Percentiles rank a stretch among this genome's conserved stretches.
phyloP scores from a whole-genome alignment of 1,139 yeast genomes.

The Nakaseomyces kungkrabaensis region DNA sequence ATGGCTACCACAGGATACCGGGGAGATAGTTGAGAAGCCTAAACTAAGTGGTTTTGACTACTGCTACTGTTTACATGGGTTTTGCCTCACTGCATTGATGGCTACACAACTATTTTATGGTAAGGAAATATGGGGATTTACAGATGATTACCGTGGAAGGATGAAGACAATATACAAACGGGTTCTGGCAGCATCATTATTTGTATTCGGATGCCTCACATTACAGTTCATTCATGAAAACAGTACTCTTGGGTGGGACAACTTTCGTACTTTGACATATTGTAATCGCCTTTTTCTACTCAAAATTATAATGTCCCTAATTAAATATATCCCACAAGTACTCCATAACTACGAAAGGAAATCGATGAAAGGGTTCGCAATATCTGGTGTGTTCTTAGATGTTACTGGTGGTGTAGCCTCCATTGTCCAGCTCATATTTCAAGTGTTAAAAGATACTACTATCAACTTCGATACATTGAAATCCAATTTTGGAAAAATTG shows the following conservation, averaged over 20 bases:
- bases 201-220: conserved; percentile 12
- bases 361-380: conserved; percentile 51
- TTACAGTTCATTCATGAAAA: conserved; percentile 10
- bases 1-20: conserved; percentile 15
- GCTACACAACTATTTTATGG: conserved; percentile 33
- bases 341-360: conserved; percentile 42
- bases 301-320: conserved; percentile 45
- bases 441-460: conserved; percentile 14
- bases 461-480: conserved; percentile 10
- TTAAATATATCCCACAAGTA: conserved; percentile 56
- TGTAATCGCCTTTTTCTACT: conserved; percentile 28
- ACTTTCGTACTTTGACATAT: conserved; percentile 17
- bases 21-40: conserved; percentile 26
- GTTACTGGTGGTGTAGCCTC: conserved; percentile 46
- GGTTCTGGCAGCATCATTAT: conserved; percentile 18
- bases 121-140: conserved; percentile 29
- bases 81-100: conserved; percentile 31
- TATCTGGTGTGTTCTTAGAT: conserved; percentile 42
- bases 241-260: conserved; percentile 17
- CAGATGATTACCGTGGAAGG: conserved; percentile 13
- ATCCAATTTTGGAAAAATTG: conserved; percentile 29
- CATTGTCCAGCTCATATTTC: conserved; percentile 35
- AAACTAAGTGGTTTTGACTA: conserved; percentile 35
- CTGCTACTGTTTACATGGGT: conserved; percentile 37
- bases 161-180: conserved; percentile 21